Percentiles rank a stretch among this genome's conserved stretches.
These are phyloP conservation scores for Globisporangium orthogonon DNA, from an alignment of 352 stramenopile genomes.

Conservation along the genomic window DNA sequence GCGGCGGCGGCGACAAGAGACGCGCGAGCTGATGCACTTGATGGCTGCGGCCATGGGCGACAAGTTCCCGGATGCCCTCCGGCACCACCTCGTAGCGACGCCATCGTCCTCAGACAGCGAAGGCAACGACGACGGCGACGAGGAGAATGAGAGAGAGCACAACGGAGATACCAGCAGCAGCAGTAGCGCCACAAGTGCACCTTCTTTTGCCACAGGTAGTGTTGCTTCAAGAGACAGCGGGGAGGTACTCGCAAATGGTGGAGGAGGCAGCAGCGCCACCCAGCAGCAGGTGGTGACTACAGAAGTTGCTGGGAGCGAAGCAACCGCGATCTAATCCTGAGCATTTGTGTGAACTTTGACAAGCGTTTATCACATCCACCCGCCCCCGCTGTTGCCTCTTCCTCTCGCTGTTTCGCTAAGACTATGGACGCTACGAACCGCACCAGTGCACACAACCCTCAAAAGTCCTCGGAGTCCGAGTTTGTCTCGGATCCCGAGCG, in stretches of 20 bases:
- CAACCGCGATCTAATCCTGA: background rate
- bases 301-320: background rate
- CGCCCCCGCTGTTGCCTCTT: background rate
- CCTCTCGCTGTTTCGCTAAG: background rate
- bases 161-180: background rate
- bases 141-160: background rate
- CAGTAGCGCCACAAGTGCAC: background rate
- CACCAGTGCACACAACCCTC: background rate
- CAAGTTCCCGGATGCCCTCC: conserved; percentile 35
- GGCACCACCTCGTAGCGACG: conserved; percentile 20
- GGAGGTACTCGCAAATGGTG: background rate
- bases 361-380: background rate
- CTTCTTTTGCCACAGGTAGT: background rate
- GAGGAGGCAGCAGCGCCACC: background rate
- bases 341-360: background rate
- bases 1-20: conserved; percentile 23
- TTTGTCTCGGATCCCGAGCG: conserved; percentile 16
- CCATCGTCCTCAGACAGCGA: conserved; percentile 2
- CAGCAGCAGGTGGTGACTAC: background rate
- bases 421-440: background rate
- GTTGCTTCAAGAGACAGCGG: background rate
- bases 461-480: conserved; percentile 79
- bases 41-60: conserved; percentile 35
- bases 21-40: conserved; percentile 52
- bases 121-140: background rate